Evolutionary conservation across 176 grass and related monocot genomes (phyloP), one percentile per base, ranked within the genome.

Genomic region (Aegilops speltoides): DNA sequence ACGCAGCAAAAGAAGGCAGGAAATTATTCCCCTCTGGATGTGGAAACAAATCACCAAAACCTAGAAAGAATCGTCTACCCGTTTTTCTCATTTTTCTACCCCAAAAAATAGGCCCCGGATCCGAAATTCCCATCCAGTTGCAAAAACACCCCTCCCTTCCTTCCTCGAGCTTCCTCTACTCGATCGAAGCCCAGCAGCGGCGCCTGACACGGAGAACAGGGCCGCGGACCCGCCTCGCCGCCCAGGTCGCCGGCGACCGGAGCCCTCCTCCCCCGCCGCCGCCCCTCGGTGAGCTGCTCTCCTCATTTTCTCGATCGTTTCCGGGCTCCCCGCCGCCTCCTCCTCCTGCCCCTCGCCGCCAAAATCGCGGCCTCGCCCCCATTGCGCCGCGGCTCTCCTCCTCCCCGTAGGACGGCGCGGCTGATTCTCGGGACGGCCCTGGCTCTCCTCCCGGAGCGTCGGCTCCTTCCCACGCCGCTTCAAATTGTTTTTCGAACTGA

Each of bases 161-260:
- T 59, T 59, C 54, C 54, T 59, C 2, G 19, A 59, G 54, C 54
- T 59, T 59, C 54, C 19, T 22, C 73, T 76, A 46, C 15, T 76
- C 73, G 73, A 76, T 76, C 43, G 73, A 76, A 76, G 73, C 73
- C 73, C 5, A 76, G 73, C 73, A 76, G 48, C 73, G 73, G 73
- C 73, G 73, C 73, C 73, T 52, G 73, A 31, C 73, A 75, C 11
- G 48, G 73, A 76, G 73, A 75, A 48, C 73, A 76, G 73, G 43
- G 43, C 7, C 40, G 36, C 68, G 68, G 68, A 72, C 36, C 23
- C 68, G 38, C 40, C n/a, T 74, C 43, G 43, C 41, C 72, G 8
- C 72, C 72, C 72, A 75, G 17, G 46, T 75, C 43, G 24, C 72
- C 72, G 72, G 41, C 73, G 73, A 52, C 73, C 41, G 73, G 73